Percentiles rank a stretch among this genome's conserved stretches.
Evolutionary conservation across 2,329 filamentous ascomycete species (phyloP).

Genomic region (Nemania diffusa): DNA sequence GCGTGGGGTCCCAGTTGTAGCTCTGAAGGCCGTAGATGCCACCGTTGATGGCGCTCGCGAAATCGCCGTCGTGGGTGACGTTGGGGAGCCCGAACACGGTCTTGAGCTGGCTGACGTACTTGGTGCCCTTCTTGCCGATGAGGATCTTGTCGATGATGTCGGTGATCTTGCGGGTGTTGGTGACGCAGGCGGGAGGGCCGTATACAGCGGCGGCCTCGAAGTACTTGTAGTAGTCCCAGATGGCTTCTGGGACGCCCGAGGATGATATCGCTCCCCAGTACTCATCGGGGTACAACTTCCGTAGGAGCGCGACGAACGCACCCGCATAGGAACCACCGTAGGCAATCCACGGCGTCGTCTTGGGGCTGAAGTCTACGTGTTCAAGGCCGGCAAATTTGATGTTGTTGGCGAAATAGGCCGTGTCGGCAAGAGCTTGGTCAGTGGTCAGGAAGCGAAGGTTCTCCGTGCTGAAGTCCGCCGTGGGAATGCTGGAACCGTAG

Average conservation of each 20-base stretch:
- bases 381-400: slow-evolving; percentile 77
- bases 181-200: slow-evolving; percentile 69
- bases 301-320: slow-evolving; percentile 79
- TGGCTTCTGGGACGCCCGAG: slow-evolving; percentile 80
- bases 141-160: slow-evolving; percentile 64
- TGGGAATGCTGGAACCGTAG: slow-evolving; percentile 81
- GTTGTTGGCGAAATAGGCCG: slow-evolving; percentile 81
- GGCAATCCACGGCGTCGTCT: slow-evolving; percentile 75
- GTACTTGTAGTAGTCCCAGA: slow-evolving; percentile 79
- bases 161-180: slow-evolving; percentile 67
- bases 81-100: slow-evolving; percentile 58
- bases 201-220: slow-evolving; percentile 62
- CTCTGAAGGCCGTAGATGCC: slow-evolving; percentile 59
- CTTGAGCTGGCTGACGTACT: slow-evolving; percentile 58
- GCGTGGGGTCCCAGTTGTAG: slow-evolving; percentile 64
- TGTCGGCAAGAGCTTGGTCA: slow-evolving; percentile 83
- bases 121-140: slow-evolving; percentile 51
- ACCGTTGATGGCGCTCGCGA: slow-evolving; percentile 55
- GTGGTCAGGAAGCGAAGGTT: slow-evolving; percentile 85
- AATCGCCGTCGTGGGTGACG: slow-evolving; percentile 59
- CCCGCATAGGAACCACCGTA: slow-evolving; percentile 90
- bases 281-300: slow-evolving; percentile 79
- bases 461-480: slow-evolving; percentile 70
- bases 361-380: slow-evolving; percentile 72
- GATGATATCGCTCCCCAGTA: slow-evolving; percentile 85